Evolutionary conservation across 495 filamentous ascomycete species (phyloP).

Genomic region (Lichenothelia convexa): DNA sequence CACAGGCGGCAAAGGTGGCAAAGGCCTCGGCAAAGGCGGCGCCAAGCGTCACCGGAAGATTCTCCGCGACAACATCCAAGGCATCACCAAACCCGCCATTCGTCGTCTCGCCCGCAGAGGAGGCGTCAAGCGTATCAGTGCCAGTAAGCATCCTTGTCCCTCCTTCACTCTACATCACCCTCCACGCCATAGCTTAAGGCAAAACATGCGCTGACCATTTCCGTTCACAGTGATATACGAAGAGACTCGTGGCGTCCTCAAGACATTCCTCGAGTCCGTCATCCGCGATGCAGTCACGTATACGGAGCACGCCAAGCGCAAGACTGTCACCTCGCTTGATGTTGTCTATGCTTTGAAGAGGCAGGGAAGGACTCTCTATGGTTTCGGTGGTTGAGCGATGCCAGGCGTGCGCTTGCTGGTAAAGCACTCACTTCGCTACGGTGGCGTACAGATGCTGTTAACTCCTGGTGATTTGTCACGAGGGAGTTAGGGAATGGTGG

Average conservation of each 20-base stretch:
- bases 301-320: constrained; percentile 93
- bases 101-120: constrained; percentile 45
- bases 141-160: no score
- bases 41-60: constrained; percentile 99
- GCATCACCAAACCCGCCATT: constrained; percentile 56
- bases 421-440: no score
- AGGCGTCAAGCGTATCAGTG: constrained; percentile 46
- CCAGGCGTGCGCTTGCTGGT: no score
- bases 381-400: constrained; percentile 91
- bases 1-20: constrained; percentile 46
- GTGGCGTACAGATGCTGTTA: no score
- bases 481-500: no score
- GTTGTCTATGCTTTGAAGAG: constrained; percentile 30
- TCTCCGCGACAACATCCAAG: constrained; percentile 97
- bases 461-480: no score
- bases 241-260: constrained; percentile 49
- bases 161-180: constrained; percentile 1
- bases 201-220: no score
- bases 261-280: constrained; percentile 47
- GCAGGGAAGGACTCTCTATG: constrained; percentile 84
- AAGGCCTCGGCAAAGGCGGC: constrained; percentile 73
- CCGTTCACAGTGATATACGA: constrained; percentile 40
- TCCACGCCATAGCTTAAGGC: constrained; percentile 1
- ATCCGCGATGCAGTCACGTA: constrained; percentile 89
- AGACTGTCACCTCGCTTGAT: constrained; percentile 90